phyloP scores from a whole-genome alignment of 345 rosid species.

The Melastoma malabathricum region DNA sequence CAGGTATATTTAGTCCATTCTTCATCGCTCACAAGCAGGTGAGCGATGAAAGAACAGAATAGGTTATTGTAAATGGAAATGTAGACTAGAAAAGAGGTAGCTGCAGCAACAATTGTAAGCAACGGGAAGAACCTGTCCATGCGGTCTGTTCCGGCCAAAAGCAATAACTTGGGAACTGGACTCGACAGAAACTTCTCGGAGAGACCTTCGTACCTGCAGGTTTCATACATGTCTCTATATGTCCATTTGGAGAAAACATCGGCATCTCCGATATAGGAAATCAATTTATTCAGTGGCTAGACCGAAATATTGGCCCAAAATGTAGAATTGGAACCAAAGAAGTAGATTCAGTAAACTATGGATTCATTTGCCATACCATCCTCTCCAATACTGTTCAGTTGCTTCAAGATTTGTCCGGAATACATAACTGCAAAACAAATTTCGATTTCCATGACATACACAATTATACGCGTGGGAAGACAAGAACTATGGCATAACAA shows the following conservation, averaged over 20 bases:
- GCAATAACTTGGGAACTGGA: constrained; percentile 77
- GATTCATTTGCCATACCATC: constrained; percentile 37
- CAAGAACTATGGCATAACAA: no score
- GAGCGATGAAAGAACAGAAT: no score
- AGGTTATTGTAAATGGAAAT: no score
- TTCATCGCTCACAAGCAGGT: no score
- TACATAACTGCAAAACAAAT: constrained; percentile 46
- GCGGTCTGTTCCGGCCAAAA: constrained; percentile 83
- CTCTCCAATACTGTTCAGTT: constrained; percentile 95
- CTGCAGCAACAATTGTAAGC: neutral
- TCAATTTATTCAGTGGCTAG: no score
- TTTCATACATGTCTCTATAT: no score
- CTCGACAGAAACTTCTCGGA: constrained; percentile 75
- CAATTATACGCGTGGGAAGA: no score
- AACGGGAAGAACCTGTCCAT: constrained; percentile 55
- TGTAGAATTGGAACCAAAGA: neutral
- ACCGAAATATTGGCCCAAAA: no score
- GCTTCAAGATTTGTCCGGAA: constrained; percentile 56
- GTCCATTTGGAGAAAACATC: no score
- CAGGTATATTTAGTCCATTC: neutral
- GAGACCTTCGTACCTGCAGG: constrained; percentile 95
- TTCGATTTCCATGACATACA: constrained; percentile 4
- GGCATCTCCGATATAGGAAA: no score
- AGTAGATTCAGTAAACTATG: neutral
- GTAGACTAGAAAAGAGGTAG: no score